These are phyloP conservation scores for Phaeomoniella chlamydospora DNA, from an alignment of 2,329 filamentous ascomycete species.

Conservation along the genomic window DNA sequence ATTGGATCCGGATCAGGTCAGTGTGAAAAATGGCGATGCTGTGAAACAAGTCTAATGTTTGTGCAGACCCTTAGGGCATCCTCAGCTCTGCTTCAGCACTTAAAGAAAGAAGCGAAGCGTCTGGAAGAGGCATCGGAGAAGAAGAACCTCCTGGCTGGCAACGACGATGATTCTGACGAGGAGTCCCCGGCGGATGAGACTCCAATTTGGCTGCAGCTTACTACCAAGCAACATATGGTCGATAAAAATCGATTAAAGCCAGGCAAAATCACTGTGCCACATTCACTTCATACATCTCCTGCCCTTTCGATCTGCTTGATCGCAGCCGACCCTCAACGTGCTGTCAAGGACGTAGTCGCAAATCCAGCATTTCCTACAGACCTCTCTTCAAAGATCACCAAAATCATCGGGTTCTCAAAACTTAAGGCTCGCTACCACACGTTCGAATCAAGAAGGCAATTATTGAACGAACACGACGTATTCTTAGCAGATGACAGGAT, in stretches of 20 bases:
- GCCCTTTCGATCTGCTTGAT: slow-evolving; percentile 70
- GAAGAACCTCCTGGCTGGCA: slow-evolving; percentile 37
- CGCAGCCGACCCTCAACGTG: slow-evolving; percentile 66
- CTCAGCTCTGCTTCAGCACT: slow-evolving; percentile 42
- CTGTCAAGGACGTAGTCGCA: slow-evolving; percentile 78
- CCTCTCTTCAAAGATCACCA: slow-evolving; percentile 53
- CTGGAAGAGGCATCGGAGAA: slow-evolving; percentile 34
- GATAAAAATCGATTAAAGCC: slow-evolving; percentile 74
- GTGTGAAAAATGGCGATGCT: slow-evolving; percentile 3
- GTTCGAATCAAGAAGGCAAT: slow-evolving; percentile 74
- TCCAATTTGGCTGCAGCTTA: slow-evolving; percentile 46
- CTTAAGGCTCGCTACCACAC: slow-evolving; percentile 79
- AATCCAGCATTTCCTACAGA: slow-evolving; percentile 55
- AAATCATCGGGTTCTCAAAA: slow-evolving; percentile 70
- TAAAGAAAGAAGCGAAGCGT: slow-evolving; percentile 33
- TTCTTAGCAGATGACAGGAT: slow-evolving; percentile 90
- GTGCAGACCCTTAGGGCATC: slow-evolving; percentile 43
- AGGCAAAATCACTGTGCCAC: slow-evolving; percentile 63
- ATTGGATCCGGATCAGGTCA: slow-evolving; percentile 30
- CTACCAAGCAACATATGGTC: slow-evolving; percentile 51
- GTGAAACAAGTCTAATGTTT: slow-evolving; percentile 1
- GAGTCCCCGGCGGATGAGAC: slow-evolving; percentile 32
- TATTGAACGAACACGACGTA: slow-evolving; percentile 75
- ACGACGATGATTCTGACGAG: slow-evolving; percentile 29
- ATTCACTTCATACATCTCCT: slow-evolving; percentile 55